Evolutionary conservation across 768 basidiomycete species (phyloP).

Genomic region (Boletus patriciae): DNA sequence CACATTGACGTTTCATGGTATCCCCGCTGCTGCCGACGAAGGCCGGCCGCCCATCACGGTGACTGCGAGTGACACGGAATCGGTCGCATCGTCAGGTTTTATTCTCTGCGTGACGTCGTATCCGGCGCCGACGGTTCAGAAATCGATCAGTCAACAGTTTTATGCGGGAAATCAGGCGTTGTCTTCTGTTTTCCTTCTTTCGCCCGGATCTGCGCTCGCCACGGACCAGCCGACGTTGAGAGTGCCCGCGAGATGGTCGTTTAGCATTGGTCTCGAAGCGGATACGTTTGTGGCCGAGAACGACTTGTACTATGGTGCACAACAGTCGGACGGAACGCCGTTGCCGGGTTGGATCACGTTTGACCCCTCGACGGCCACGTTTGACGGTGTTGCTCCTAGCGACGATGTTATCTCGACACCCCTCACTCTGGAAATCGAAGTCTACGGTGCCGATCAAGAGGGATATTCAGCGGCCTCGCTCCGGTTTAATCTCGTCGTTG

Average conservation of each 20-base stretch:
- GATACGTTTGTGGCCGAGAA: slow-evolving; percentile 55
- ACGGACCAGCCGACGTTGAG: slow-evolving; percentile 57
- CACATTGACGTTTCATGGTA: slow-evolving; percentile 65
- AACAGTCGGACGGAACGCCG: slow-evolving; percentile 62
- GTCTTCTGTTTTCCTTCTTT: slow-evolving; percentile 72
- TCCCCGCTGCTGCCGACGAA: slow-evolving; percentile 60
- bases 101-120: slow-evolving; percentile 56
- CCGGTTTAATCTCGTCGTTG: slow-evolving; percentile 66
- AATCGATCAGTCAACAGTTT: slow-evolving; percentile 62
- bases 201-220: slow-evolving; percentile 56
- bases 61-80: slow-evolving; percentile 55
- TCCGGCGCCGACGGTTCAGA: slow-evolving; percentile 53
- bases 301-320: slow-evolving; percentile 61
- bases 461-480: slow-evolving; percentile 65
- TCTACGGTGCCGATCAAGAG: slow-evolving; percentile 70
- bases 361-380: slow-evolving; percentile 62
- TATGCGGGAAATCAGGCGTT: slow-evolving; percentile 57
- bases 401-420: slow-evolving; percentile 41
- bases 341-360: slow-evolving; percentile 79
- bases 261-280: slow-evolving; percentile 80
- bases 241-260: slow-evolving; percentile 82
- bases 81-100: slow-evolving; percentile 52
- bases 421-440: slow-evolving; percentile 46
- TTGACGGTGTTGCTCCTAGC: slow-evolving; percentile 74
- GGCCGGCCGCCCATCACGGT: slow-evolving; percentile 63